Conservation (phyloP, 495 filamentous ascomycete genomes). For the Amniculicola lignicola region DNA sequence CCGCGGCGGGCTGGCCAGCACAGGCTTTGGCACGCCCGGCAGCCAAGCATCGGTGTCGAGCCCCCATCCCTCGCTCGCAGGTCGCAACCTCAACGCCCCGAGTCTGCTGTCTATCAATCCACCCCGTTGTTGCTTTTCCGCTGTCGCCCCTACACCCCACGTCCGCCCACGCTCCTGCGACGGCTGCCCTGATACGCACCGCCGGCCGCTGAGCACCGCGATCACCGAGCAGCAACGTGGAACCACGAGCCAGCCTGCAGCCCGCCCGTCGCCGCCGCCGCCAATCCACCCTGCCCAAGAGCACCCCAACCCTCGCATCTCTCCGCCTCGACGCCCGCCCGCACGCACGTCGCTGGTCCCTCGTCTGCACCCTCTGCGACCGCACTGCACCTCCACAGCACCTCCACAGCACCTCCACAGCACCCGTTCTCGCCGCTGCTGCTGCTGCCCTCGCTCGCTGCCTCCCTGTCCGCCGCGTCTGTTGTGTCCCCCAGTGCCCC, state of each 20-base stretch:
- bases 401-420: no score
- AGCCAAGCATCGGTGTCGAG: no score
- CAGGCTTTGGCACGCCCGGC: no score
- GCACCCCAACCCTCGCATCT: neutral
- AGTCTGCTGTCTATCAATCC: no score
- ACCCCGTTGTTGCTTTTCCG: neutral
- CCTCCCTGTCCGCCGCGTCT: neutral
- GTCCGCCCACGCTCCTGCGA: neutral
- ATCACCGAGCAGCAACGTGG: neutral
- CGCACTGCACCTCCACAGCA: neutral
- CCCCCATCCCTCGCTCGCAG: no score
- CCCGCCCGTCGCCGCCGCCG: neutral
- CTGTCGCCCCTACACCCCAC: neutral
- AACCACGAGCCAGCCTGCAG: neutral
- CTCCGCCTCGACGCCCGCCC: neutral
- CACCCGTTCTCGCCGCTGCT: no score
- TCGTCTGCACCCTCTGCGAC: neutral
- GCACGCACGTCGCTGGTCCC: neutral
- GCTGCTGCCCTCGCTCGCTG: neutral
- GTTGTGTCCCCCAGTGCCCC: neutral
- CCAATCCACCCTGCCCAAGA: neutral
- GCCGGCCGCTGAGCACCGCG: neutral
- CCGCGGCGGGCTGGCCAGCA: no score
- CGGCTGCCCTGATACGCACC: neutral
- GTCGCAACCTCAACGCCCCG: no score